Evolutionary conservation across 345 rosid genomes (phyloP).

Genomic region (Noccaea caerulescens): DNA sequence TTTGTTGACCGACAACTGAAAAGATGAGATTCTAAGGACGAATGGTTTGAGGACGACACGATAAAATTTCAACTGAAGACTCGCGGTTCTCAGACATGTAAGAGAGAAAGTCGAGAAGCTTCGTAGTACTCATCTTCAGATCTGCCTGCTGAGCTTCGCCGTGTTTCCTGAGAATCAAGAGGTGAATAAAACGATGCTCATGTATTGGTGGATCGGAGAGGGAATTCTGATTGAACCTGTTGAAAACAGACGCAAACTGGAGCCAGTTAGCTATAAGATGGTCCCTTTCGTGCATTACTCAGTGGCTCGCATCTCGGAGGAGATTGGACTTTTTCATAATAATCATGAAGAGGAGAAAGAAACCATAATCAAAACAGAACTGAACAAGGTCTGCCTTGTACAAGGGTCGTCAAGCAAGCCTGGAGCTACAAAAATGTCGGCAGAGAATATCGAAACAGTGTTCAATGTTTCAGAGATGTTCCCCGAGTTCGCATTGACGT

Average conservation of each 20-base stretch:
- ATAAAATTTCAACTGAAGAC: neutral
- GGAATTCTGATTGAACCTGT: constrained; percentile 49
- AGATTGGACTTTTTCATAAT: constrained; percentile 31
- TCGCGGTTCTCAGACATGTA: constrained; percentile 13
- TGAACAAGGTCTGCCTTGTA: constrained; percentile 54
- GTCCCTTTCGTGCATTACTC: constrained; percentile 49
- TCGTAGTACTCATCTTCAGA: neutral
- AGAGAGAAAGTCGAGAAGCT: constrained; percentile 16
- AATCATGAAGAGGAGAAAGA: neutral
- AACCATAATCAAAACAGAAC: neutral
- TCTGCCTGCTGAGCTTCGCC: constrained; percentile 49
- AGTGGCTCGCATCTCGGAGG: constrained; percentile 43
- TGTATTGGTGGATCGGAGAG: constrained; percentile 65
- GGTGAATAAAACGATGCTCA: constrained; percentile 49
- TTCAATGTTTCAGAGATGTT: constrained; percentile 55
- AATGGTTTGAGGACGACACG: no score
- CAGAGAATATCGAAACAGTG: constrained; percentile 20
- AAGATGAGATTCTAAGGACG: no score
- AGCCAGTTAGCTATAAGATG: constrained; percentile 47
- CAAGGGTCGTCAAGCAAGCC: constrained; percentile 23
- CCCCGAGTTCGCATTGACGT: constrained; percentile 46
- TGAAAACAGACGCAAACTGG: constrained; percentile 29
- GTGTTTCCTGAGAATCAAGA: constrained; percentile 53
- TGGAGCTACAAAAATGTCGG: neutral
- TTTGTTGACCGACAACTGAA: no score